A percentile compares a stretch with the other conserved stretches of the same genome.
These are phyloP conservation scores for Haplosporangium sp. DNA, from an alignment of 371 early-diverging fungal genomes.

Conservation along the genomic window DNA sequence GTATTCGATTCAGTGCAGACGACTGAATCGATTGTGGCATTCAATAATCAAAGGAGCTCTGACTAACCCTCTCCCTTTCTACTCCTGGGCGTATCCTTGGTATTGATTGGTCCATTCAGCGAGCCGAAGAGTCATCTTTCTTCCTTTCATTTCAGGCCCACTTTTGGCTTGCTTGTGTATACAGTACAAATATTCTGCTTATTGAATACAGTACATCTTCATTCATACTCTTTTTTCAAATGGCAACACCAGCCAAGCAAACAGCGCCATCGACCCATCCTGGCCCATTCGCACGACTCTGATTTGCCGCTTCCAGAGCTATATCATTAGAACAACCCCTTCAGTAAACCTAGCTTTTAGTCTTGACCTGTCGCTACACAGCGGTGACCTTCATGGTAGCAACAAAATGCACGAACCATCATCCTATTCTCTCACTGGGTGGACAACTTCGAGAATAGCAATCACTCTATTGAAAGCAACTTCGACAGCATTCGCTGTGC, in stretches of 20 bases:
- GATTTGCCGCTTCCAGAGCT: slow-evolving; percentile 1
- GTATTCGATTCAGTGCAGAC: background rate
- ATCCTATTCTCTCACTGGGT: background rate
- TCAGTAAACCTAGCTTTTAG: too few species aligned
- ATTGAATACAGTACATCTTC: too few species aligned
- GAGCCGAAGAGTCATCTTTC: slow-evolving; percentile 17
- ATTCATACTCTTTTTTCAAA: slow-evolving; percentile 3
- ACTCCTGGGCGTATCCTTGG: slow-evolving; percentile 24
- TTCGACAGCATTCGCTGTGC: too few species aligned
- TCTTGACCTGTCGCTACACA: slow-evolving; percentile 3
- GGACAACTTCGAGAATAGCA: too few species aligned
- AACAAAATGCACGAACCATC: slow-evolving; percentile 12
- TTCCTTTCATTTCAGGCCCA: background rate
- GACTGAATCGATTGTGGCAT: background rate
- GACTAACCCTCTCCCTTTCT: slow-evolving; percentile 1
- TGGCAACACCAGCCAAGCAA: slow-evolving; percentile 31
- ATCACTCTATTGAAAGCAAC: too few species aligned
- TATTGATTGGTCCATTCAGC: slow-evolving; percentile 37
- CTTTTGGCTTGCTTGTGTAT: too few species aligned
- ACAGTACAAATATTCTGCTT: too few species aligned
- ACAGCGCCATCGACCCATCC: slow-evolving; percentile 39
- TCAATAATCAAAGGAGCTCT: background rate
- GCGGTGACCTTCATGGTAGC: background rate
- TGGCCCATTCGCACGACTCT: slow-evolving; percentile 34
- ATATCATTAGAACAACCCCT: too few species aligned